phyloP scores from a whole-genome alignment of 257 asterid genomes.

The Nicotiana noctiflora region DNA sequence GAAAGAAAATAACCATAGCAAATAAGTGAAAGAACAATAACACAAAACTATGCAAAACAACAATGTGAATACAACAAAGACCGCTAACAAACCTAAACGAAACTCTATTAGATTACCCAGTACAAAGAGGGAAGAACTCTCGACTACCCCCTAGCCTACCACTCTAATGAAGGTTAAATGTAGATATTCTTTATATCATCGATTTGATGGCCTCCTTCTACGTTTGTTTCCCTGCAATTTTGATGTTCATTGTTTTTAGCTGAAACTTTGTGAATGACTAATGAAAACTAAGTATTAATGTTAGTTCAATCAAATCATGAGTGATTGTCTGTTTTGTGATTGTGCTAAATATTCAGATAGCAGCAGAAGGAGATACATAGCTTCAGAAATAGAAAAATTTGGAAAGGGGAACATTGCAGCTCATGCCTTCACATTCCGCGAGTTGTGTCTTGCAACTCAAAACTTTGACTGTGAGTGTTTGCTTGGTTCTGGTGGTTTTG shows the following conservation, averaged over 20 bases:
- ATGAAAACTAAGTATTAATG: not conserved
- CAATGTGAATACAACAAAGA: too few relatives aligned
- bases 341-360: constrained; percentile 35
- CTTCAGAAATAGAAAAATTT: constrained; percentile 42
- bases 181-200: not conserved
- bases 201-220: not conserved
- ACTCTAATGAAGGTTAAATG: not conserved
- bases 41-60: too few relatives aligned
- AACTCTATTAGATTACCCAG: too few relatives aligned
- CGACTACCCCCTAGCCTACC: too few relatives aligned
- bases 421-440: constrained; percentile 47
- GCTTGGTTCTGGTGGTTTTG: constrained; percentile 84
- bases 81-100: too few relatives aligned
- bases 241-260: not conserved
- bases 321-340: not conserved
- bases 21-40: too few relatives aligned
- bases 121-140: too few relatives aligned
- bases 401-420: constrained; percentile 52
- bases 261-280: not conserved
- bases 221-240: not conserved
- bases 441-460: constrained; percentile 36
- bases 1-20: too few relatives aligned
- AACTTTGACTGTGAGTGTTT: constrained; percentile 34
- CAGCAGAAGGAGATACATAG: constrained; percentile 45
- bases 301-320: not conserved